Conservation (phyloP, 352 stramenopile species). For the Globisporangium polare region DNA sequence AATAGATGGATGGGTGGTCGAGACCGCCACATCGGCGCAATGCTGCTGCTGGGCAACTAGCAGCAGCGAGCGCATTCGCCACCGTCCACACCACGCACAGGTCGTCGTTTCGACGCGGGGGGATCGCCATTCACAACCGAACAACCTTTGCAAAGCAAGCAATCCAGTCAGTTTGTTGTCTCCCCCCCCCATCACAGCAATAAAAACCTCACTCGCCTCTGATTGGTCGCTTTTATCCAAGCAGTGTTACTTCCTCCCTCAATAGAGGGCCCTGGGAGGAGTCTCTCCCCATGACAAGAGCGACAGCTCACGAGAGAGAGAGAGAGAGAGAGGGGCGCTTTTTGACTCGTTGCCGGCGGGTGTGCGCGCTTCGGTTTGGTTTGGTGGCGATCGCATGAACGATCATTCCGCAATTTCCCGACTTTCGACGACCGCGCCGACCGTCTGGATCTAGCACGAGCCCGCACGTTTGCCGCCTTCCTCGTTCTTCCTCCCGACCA, state of each 20-base stretch:
- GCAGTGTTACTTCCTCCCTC: neutral
- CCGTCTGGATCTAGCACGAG: slow-evolving; percentile 12
- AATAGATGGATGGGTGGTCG: neutral
- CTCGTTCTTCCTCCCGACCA: neutral
- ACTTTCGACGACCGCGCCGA: slow-evolving; percentile 26
- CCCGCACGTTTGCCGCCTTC: neutral
- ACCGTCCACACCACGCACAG: neutral
- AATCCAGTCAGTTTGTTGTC: neutral
- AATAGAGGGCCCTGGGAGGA: slow-evolving; percentile 1
- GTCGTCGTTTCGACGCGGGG: neutral
- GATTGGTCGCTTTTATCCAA: slow-evolving; percentile 3
- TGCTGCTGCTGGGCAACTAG: neutral
- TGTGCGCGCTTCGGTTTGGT: neutral
- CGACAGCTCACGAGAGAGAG: neutral
- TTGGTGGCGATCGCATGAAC: neutral
- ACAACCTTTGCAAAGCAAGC: neutral
- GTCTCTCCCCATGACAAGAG: neutral
- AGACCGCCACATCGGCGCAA: neutral
- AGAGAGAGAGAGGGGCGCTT: neutral
- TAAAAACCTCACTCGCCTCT: neutral
- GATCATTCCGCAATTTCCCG: slow-evolving; percentile 73
- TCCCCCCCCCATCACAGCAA: neutral
- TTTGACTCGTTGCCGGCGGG: slow-evolving; percentile 4
- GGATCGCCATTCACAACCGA: neutral
- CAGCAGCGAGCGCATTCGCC: neutral